Percentiles rank a stretch among this genome's conserved stretches.
Conservation (phyloP, 78 protist species). For the Cavenderia fasciculata region DNA sequence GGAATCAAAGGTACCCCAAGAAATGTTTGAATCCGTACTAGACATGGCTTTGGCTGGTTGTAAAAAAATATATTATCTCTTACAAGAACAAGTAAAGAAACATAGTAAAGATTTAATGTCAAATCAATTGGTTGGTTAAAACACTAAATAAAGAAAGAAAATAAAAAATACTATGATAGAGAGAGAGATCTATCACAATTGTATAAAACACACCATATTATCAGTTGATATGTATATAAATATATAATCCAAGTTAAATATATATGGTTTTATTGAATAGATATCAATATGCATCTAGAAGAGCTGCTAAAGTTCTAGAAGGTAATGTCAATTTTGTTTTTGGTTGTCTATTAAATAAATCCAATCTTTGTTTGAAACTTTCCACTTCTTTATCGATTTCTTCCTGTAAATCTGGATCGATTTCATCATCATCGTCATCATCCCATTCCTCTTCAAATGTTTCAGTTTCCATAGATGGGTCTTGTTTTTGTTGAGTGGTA, state of each 20-base stretch:
- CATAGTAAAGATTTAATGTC: conserved; percentile 45
- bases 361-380: conserved; percentile 19
- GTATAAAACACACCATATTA: too few relatives aligned
- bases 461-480: neutral
- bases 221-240: too few relatives aligned
- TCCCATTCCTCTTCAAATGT: neutral
- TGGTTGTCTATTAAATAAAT: conserved; percentile 17
- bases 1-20: conserved; percentile 82
- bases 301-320: conserved; percentile 5
- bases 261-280: too few relatives aligned
- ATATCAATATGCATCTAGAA: conserved; percentile 14
- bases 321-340: conserved; percentile 20
- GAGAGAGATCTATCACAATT: too few relatives aligned
- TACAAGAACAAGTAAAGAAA: conserved; percentile 42
- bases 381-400: conserved; percentile 40
- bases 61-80: conserved; percentile 45
- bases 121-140: conserved; percentile 15
- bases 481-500: neutral
- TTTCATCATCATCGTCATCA: conserved; percentile 10
- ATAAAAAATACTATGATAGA: too few relatives aligned
- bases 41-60: conserved; percentile 74
- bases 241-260: too few relatives aligned
- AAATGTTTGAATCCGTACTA: conserved; percentile 75
- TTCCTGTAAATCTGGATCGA: conserved; percentile 27
- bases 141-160: too few relatives aligned